Conservation (phyloP, 768 basidiomycete genomes). For the Termitomyces sp. region DNA sequence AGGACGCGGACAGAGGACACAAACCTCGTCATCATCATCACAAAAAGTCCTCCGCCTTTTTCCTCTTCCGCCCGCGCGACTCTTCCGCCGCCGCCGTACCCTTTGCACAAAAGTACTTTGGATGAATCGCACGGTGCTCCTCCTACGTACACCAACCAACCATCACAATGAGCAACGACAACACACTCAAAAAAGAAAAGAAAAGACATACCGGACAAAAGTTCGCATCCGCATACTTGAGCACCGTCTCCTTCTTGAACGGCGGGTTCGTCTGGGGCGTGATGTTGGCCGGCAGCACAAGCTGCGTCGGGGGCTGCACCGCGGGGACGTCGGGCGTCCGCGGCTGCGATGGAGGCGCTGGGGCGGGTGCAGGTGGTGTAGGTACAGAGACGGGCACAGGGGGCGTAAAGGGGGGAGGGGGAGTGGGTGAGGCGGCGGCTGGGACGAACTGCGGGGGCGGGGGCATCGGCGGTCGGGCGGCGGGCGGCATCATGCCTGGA, state of each 20-base stretch:
- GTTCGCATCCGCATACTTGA: constrained; percentile 76
- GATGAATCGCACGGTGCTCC: constrained; percentile 66
- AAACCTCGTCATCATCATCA: constrained; percentile 23
- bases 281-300: constrained; percentile 52
- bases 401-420: neutral
- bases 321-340: constrained; percentile 4
- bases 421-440: neutral
- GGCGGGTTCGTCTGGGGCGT: constrained; percentile 65
- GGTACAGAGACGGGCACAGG: constrained; percentile 17
- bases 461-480: constrained; percentile 16
- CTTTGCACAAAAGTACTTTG: constrained; percentile 58
- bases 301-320: constrained; percentile 22
- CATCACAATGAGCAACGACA: neutral
- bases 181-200: neutral
- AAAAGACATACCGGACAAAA: constrained; percentile 63
- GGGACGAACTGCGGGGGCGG: constrained; percentile 36
- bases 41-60: constrained; percentile 84
- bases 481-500: constrained; percentile 18
- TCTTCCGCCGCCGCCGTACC: constrained; percentile 45
- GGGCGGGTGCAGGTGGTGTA: constrained; percentile 15
- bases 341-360: constrained; percentile 15
- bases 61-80: constrained; percentile 76
- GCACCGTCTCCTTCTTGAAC: constrained; percentile 71
- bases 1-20: neutral
- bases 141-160: constrained; percentile 61